A percentile compares a stretch with the other conserved stretches of the same genome.
Evolutionary conservation across 352 stramenopile species (phyloP).

Genomic region (Thraustochytrium striatum): DNA sequence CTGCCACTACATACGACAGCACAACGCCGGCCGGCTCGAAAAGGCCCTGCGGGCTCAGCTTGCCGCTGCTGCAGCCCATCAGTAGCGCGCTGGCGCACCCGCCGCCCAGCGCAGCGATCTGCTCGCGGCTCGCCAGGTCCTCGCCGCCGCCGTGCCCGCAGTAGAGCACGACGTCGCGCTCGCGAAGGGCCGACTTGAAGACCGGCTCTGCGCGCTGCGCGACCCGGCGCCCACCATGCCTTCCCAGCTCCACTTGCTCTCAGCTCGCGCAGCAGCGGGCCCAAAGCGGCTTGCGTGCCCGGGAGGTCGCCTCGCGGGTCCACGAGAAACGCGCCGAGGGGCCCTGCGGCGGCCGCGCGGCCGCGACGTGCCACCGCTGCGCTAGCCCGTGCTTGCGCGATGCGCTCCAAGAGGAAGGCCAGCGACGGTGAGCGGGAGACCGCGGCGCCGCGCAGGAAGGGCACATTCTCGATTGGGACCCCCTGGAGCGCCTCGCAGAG

Average conservation of each 20-base stretch:
- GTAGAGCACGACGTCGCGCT: slow-evolving; percentile 88
- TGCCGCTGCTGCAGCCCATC: slow-evolving; percentile 94
- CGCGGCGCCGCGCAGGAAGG: neutral
- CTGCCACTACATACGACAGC: slow-evolving; percentile 83
- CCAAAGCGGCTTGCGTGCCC: neutral
- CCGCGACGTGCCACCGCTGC: no score
- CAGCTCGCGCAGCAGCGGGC: neutral
- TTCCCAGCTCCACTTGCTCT: neutral
- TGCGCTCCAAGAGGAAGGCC: neutral
- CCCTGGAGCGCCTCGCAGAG: neutral
- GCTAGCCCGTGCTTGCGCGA: no score
- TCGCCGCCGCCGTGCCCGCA: slow-evolving; percentile 94
- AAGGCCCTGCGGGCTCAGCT: slow-evolving; percentile 70
- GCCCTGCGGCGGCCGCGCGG: no score
- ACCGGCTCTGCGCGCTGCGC: neutral
- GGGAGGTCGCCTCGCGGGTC: slow-evolving; percentile 34
- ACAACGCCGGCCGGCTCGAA: slow-evolving; percentile 91
- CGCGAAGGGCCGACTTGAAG: slow-evolving; percentile 55
- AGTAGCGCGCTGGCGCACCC: slow-evolving; percentile 79
- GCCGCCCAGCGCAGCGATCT: slow-evolving; percentile 44
- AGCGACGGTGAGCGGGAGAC: neutral
- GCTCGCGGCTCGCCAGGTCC: slow-evolving; percentile 58
- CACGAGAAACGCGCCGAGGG: neutral
- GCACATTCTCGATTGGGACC: neutral
- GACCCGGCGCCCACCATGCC: neutral